Evolutionary conservation across 1,284 basidiomycete species (phyloP).

Genomic region (Chalciporus sp.): DNA sequence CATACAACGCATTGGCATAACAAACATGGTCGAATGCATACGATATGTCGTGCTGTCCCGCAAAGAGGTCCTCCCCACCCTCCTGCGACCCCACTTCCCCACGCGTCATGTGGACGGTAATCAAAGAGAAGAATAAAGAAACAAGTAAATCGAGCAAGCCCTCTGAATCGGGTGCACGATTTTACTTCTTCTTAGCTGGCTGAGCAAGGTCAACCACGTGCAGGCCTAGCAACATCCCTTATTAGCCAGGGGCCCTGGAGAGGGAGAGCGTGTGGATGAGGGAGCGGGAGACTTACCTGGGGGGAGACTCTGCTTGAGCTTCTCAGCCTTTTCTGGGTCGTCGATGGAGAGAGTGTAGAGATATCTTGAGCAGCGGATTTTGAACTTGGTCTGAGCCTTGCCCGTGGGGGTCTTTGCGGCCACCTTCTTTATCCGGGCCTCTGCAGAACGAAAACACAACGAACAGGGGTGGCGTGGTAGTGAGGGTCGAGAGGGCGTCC

Average conservation of each 20-base stretch:
- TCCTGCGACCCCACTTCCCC: neutral
- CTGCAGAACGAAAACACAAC: conserved; percentile 41
- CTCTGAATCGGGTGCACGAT: too few relatives aligned
- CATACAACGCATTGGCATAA: conserved; percentile 26
- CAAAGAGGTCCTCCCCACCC: conserved; percentile 4
- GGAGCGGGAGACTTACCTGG: conserved; percentile 67
- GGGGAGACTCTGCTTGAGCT: conserved; percentile 94
- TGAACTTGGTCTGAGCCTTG: conserved; percentile 95
- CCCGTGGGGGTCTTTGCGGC: conserved; percentile 66
- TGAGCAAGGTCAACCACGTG: conserved; percentile 66
- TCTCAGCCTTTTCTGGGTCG: conserved; percentile 98
- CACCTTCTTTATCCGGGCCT: conserved; percentile 96
- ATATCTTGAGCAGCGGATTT: conserved; percentile 96
- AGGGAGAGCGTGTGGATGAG: neutral
- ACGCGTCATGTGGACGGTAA: neutral
- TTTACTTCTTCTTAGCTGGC: conserved; percentile 70
- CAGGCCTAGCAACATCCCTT: conserved; percentile 51
- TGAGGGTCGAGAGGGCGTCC: neutral
- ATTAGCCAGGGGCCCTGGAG: conserved; percentile 3
- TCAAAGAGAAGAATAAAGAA: neutral
- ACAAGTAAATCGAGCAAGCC: neutral
- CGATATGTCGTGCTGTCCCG: conserved; percentile 3
- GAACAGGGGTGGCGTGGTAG: neutral
- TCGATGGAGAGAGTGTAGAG: conserved; percentile 96
- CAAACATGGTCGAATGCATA: conserved; percentile 21